Conservation (phyloP, 257 asterid genomes). For the Solanum sejunctum region DNA sequence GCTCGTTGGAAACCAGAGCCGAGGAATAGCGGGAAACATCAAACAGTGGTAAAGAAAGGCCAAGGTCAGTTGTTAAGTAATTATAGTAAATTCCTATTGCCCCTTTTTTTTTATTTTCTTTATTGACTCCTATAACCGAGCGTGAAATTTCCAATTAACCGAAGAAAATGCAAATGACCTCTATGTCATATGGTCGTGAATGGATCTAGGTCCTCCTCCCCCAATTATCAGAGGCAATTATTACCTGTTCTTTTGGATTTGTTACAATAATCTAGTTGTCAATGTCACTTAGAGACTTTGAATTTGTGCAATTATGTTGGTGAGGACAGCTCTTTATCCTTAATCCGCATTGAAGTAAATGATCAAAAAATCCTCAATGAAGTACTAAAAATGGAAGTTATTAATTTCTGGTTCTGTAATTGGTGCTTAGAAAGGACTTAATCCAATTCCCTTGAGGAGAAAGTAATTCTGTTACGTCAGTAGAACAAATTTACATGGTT, state of each 20-base stretch:
- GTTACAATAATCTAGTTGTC: background rate
- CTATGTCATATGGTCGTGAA: background rate
- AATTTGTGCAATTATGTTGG: background rate
- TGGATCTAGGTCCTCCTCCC: background rate
- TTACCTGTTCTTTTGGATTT: background rate
- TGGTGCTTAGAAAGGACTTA: background rate
- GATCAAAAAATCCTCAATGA: background rate
- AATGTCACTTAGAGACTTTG: background rate
- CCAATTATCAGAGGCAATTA: background rate
- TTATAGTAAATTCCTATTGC: background rate
- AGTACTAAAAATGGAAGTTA: background rate
- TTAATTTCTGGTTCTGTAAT: background rate
- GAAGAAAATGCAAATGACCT: background rate
- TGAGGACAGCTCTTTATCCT: background rate
- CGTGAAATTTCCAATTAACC: background rate
- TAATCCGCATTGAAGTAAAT: background rate
- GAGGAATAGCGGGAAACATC: slow-evolving; percentile 36
- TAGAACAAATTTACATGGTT: background rate
- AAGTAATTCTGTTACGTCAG: background rate
- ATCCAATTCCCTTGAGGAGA: background rate
- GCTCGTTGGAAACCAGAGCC: slow-evolving; percentile 85
- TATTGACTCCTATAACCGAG: background rate
- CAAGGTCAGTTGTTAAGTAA: slow-evolving; percentile 47
- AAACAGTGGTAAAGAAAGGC: slow-evolving; percentile 51
- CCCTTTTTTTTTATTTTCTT: background rate